Conservation (phyloP, 2,329 filamentous ascomycete species). For the Fusarium papillatum region DNA sequence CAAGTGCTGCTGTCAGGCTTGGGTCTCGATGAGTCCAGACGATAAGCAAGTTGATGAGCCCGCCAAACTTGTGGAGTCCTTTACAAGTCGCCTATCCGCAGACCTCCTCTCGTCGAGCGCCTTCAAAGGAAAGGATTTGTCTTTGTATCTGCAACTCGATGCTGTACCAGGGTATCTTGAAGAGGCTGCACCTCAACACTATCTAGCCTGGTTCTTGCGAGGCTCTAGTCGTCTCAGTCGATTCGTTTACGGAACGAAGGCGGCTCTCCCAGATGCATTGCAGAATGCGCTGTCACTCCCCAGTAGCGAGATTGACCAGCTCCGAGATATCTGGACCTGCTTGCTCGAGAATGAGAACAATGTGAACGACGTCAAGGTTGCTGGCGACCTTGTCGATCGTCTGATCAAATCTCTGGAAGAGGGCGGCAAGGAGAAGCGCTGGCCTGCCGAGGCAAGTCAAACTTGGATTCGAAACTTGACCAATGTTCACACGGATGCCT, state of each 20-base stretch:
- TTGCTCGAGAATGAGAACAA: conserved; percentile 55
- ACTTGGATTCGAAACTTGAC: conserved; percentile 51
- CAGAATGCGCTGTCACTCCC: conserved; percentile 39
- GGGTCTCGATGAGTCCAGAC: conserved; percentile 55
- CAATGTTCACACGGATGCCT: conserved; percentile 52
- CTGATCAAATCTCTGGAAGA: conserved; percentile 46
- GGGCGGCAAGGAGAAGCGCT: conserved; percentile 47
- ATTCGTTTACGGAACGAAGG: conserved; percentile 44
- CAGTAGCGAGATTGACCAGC: conserved; percentile 23
- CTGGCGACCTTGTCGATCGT: conserved; percentile 49
- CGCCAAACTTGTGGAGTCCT: conserved; percentile 49
- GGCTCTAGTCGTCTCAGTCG: conserved; percentile 49
- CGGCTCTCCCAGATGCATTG: conserved; percentile 41
- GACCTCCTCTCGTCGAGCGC: conserved; percentile 44
- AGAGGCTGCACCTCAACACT: conserved; percentile 46
- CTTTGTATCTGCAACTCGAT: conserved; percentile 24
- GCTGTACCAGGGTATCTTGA: conserved; percentile 42
- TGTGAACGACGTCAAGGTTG: conserved; percentile 50
- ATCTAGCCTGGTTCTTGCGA: conserved; percentile 51
- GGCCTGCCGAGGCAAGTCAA: conserved; percentile 47
- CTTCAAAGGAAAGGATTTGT: conserved; percentile 40
- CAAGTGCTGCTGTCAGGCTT: conserved; percentile 54
- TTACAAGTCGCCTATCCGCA: conserved; percentile 49
- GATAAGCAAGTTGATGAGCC: conserved; percentile 46
- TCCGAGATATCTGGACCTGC: conserved; percentile 46